Base-by-base conservation (phyloP, 371 early-diverging fungal genomes). In the Batrachochytrium dendrobatidis region DNA sequence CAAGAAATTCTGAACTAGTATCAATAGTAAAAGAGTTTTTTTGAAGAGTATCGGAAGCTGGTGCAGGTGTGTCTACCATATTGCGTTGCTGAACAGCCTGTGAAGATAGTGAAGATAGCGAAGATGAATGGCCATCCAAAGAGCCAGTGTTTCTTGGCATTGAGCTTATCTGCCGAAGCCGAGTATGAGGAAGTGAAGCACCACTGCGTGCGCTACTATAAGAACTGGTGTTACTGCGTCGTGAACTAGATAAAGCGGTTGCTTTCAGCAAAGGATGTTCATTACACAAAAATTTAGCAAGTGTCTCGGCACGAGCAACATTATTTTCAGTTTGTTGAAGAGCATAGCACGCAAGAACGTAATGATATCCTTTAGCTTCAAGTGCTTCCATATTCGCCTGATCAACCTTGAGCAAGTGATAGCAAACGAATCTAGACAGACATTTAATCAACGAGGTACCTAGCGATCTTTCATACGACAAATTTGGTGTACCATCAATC, bases 401-500 rank as follows among this genome's bases (percentile, higher is more conserved):
- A 48, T 69, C 57, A 17, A 71, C 68, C 56, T 60, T 62, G 0
- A 77, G 71, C 26, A 39, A 18, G 59, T 77, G 77, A 46, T 63
- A 64, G 15, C 55, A 44, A 28, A 77, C 67, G 10, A 77, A 55
- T 31, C 69, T 35, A 31, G 64, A 52, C 46, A 77, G 49, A 58
- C 74, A 77, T 30, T 59, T 46, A 20, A 56, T 53, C 3, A 69
- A 15, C 15, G 60, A 48, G 39, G 48, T 44, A 56, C 74, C 77
- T 49, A 77, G 43, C 49, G 48, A 58, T 24, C 62, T 59, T 5
- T 53, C 22, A 48, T 74, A 74, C 34, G 62, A 50, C 28, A 49
- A 22, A 2, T 28, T 45, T 3, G 28, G 44, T 15, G 54, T 15
- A 26, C 48, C 56, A 32, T 18, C 22, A 39, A 18, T 58, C 33